Base-by-base conservation (phyloP, 2,329 filamentous ascomycete species). In the Ophiostoma piceae region DNA sequence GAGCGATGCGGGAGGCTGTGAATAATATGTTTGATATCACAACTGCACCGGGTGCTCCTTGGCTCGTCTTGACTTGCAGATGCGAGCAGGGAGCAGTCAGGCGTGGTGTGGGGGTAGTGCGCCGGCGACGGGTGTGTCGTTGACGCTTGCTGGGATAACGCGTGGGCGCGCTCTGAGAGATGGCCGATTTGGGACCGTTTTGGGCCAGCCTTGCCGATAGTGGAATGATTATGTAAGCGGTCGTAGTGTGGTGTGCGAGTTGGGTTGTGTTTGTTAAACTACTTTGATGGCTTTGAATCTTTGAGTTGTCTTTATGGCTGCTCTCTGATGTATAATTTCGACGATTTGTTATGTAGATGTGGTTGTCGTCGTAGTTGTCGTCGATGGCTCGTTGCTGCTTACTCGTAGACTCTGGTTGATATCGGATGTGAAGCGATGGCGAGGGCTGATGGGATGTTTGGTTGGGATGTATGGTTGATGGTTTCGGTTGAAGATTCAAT, bases 211-310 rank as follows among this genome's bases (percentile, higher is more conserved):
- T 26, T 57, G 54, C 54, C 57, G 57, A 62, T 29, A 62, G 26
- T 62, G 54, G 54, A 29, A 60, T 62, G 57, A 62, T 62, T 62
- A 62, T 32, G 57, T 62, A 62, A 62, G 57, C 57, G 14, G 0
- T 29, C 35, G 35, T 57, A 22, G 11, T 26, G 51, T 29, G 8
- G 22, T 57, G 22, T 57, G n/a, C 11, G 51, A 26, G 22, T 11
- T 14, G 51, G 51, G n/a, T 57, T 57, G 51, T 57, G 22, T 26
- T 9, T n/a, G 14, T 43, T 43, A 5, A 1, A 5, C 1, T 9
- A 39, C 37, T 39, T 39, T 43, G 41, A 5, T 29, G 26, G 26
- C 26, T 43, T 19, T 43, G 12, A 3, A 4, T 43, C 4, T 16
- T 43, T 14, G 2, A 8, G 11, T 43, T 43, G 2, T 43, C 5